Percentiles rank a stretch among this genome's conserved stretches.
Evolutionary conservation across 78 protist genomes (phyloP).

Genomic region (Tieghemostelium lacteum): DNA sequence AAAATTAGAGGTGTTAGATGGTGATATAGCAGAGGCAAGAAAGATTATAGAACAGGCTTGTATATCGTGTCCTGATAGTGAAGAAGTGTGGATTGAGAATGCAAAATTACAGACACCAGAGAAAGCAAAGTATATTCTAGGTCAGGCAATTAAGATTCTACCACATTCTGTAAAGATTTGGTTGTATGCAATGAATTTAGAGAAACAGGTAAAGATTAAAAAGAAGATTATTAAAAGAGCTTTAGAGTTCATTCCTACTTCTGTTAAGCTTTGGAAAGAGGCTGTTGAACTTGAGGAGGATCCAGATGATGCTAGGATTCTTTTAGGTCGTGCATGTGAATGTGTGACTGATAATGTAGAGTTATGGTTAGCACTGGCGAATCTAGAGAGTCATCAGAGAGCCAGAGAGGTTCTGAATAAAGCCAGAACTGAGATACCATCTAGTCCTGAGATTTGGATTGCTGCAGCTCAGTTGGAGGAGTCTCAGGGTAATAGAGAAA

Average conservation of each 20-base stretch:
- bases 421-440: constrained; percentile 87
- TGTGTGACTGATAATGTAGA: constrained; percentile 90
- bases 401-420: constrained; percentile 94
- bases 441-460: constrained; percentile 93
- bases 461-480: constrained; percentile 98
- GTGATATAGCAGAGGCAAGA: constrained; percentile 89
- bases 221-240: constrained; percentile 91
- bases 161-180: constrained; percentile 95
- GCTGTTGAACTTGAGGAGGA: constrained; percentile 93
- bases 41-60: constrained; percentile 88
- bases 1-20: constrained; percentile 93
- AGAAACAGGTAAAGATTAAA: constrained; percentile 81
- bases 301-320: constrained; percentile 93
- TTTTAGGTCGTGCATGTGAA: constrained; percentile 95
- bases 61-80: constrained; percentile 85
- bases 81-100: constrained; percentile 97
- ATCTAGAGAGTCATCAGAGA: constrained; percentile 90
- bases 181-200: constrained; percentile 93
- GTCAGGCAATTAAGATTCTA: constrained; percentile 90
- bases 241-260: constrained; percentile 90
- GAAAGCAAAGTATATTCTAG: constrained; percentile 87
- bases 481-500: constrained; percentile 54
- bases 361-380: constrained; percentile 98
- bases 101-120: constrained; percentile 87
- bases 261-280: constrained; percentile 95